Evolutionary conservation across 345 rosid species (phyloP), one percentile per base, ranked within the genome.

Genomic region (Populus euphratica): DNA sequence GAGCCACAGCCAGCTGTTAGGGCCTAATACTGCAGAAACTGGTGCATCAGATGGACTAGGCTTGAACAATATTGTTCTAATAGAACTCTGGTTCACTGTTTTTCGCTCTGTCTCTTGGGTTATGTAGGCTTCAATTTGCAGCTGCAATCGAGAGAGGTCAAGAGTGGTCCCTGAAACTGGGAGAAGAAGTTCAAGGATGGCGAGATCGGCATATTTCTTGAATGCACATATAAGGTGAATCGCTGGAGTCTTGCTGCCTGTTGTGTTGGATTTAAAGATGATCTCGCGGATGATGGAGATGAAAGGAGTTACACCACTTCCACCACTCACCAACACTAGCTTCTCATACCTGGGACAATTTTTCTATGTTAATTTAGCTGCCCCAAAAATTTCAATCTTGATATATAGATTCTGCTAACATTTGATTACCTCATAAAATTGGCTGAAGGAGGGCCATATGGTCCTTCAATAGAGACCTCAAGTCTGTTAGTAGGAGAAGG

Each of bases 231-330:
- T 17, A 14, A 78, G 78, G 43, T 70, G 73, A 29, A 82, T 41
- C 63, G 50, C 50, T 14, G 79, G 79, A 25, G 64, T 78, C 64
- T 17, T 66, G 73, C 13, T n/a, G 7, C 36, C 10, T 4, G 64
- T 36, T 44, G 63, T 74, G n/a, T 62, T 74, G 69, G 78, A 67
- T 43, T 39, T 17, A 67, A 65, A 73, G 31, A 70, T 65, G 38
- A 82, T 74, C 13, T 78, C 81, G 0, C 76, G 72, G 68, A 78
- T 70, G 44, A 82, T 66, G 27, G 84, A 78, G 21, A 78, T 78
- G 76, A 82, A 78, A 62, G 84, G 81, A 52, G 84, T 74, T n/a
- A 82, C 70, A 41, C 84, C 84, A 31, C 81, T 78, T 38, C 84
- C 84, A 70, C 81, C 81, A 35, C 84, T 50, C 31, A 74, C 76